phyloP scores from a whole-genome alignment of 345 rosid species.

The Hibiscus trionum region DNA sequence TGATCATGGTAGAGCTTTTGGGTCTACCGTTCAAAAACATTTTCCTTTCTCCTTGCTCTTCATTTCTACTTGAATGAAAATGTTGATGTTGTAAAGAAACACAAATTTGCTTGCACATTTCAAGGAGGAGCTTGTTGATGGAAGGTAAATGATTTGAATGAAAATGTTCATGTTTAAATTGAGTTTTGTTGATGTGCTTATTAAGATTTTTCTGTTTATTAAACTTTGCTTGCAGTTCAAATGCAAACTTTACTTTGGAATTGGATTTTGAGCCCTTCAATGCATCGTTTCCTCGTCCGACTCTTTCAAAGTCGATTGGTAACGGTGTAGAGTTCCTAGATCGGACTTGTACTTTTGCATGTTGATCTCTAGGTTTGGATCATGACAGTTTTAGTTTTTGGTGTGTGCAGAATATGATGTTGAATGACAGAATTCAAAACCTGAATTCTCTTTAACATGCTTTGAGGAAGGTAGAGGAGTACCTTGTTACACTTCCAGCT shows the following conservation, averaged over 20 bases:
- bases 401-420: slow-evolving; percentile 65
- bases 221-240: slow-evolving; percentile 32
- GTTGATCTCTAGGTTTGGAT: neutral
- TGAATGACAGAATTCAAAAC: slow-evolving; percentile 62
- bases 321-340: slow-evolving; percentile 89
- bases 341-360: neutral
- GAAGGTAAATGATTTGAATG: slow-evolving; percentile 36
- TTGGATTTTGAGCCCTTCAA: slow-evolving; percentile 93
- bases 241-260: slow-evolving; percentile 75
- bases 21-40: too few species aligned
- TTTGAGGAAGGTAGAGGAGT: slow-evolving; percentile 87
- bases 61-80: too few species aligned
- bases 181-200: neutral
- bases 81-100: too few species aligned
- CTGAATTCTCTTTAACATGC: slow-evolving; percentile 55
- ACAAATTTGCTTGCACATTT: slow-evolving; percentile 13
- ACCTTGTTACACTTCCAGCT: slow-evolving; percentile 34
- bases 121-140: slow-evolving; percentile 96
- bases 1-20: too few species aligned
- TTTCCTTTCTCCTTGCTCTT: too few species aligned
- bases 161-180: neutral
- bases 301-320: slow-evolving; percentile 78
- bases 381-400: too few species aligned
- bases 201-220: neutral
- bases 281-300: slow-evolving; percentile 82